Evolutionary conservation across 768 basidiomycete genomes (phyloP).

Genomic region (Kwoniella dejecticola): DNA sequence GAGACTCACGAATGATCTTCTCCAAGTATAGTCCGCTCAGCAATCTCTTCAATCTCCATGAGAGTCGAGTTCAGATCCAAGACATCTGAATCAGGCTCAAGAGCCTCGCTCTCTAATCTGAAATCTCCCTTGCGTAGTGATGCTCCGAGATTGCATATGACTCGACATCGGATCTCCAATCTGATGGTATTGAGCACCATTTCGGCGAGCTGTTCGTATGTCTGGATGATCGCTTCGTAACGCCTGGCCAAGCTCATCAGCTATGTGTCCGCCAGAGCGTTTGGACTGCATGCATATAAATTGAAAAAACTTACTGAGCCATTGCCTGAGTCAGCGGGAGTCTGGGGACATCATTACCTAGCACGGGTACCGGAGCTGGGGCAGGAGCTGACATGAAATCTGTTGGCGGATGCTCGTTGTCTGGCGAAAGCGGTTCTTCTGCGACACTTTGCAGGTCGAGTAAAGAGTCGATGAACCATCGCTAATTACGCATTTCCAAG

Average conservation of each 20-base stretch:
- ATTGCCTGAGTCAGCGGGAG: constrained; percentile 85
- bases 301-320: constrained; percentile 67
- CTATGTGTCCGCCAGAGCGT: not conserved
- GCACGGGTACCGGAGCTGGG: constrained; percentile 2
- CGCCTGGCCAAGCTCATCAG: constrained; percentile 62
- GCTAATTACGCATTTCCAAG: constrained; percentile 57
- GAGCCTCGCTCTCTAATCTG: constrained; percentile 73
- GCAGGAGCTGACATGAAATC: constrained; percentile 1
- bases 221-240: constrained; percentile 85
- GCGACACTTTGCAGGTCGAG: constrained; percentile 66
- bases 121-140: constrained; percentile 87
- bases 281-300: not conserved
- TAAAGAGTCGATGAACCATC: constrained; percentile 81
- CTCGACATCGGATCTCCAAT: constrained; percentile 81
- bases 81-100: constrained; percentile 88
- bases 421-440: constrained; percentile 58
- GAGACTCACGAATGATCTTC: constrained; percentile 68
- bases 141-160: constrained; percentile 75
- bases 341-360: constrained; percentile 60
- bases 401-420: constrained; percentile 7
- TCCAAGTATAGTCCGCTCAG: constrained; percentile 65
- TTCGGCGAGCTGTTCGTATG: constrained; percentile 84
- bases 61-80: constrained; percentile 82
- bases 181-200: constrained; percentile 84
- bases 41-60: constrained; percentile 71